These are phyloP conservation scores for Fusarium penzigii DNA, from an alignment of 2,329 filamentous ascomycete genomes.

Conservation along the genomic window DNA sequence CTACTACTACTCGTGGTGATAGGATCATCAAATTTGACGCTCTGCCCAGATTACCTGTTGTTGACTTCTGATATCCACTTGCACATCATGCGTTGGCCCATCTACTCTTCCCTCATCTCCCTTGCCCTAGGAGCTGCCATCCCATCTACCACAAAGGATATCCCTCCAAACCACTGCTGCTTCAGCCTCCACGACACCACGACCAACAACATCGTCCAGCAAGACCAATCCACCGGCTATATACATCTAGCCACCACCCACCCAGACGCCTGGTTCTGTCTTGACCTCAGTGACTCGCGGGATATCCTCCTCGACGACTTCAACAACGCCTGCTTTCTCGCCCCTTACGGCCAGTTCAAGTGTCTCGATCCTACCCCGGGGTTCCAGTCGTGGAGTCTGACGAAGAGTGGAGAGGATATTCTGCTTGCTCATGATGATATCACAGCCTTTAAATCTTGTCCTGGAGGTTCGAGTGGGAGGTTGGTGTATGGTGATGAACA, in stretches of 20 bases:
- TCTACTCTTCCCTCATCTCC: slow-evolving; percentile 20
- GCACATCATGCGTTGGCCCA: slow-evolving; percentile 17
- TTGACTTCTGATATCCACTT: no score
- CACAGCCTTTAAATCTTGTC: slow-evolving; percentile 29
- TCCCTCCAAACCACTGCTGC: slow-evolving; percentile 31
- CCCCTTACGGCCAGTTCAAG: slow-evolving; percentile 26
- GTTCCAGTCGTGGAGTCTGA: slow-evolving; percentile 30
- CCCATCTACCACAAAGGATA: slow-evolving; percentile 12
- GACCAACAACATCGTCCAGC: slow-evolving; percentile 26
- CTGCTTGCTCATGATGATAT: slow-evolving; percentile 28
- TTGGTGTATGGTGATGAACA: slow-evolving; percentile 25
- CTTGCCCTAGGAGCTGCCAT: slow-evolving; percentile 24
- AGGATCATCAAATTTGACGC: no score
- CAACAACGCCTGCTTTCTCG: slow-evolving; percentile 37
- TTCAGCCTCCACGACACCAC: slow-evolving; percentile 33
- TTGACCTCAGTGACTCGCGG: slow-evolving; percentile 26
- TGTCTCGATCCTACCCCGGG: slow-evolving; percentile 36
- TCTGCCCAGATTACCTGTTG: no score
- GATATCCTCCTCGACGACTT: slow-evolving; percentile 29
- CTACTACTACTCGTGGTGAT: no score
- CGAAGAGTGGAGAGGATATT: slow-evolving; percentile 17
- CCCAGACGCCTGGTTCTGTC: slow-evolving; percentile 34
- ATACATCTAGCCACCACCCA: slow-evolving; percentile 28
- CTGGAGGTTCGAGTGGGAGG: slow-evolving; percentile 22
- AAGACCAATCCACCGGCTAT: slow-evolving; percentile 27